These are phyloP conservation scores for Plasmodium sp. DNA, from an alignment of 169 alveolate genomes.

Conservation along the genomic window DNA sequence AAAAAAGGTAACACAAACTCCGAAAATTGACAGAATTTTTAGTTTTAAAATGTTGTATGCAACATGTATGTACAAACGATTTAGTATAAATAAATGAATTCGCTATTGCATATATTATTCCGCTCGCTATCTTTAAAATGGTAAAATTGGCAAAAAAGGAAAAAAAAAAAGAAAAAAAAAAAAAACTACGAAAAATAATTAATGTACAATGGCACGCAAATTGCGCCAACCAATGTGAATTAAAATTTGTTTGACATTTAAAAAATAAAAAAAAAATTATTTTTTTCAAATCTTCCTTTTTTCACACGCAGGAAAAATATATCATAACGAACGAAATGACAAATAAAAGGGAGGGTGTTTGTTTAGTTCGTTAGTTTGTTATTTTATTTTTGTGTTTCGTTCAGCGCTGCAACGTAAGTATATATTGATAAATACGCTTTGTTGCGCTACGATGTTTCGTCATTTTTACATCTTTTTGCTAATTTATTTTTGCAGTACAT, in stretches of 20 bases:
- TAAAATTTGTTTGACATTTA: background rate
- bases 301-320: background rate
- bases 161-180: background rate
- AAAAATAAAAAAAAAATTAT: background rate
- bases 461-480: background rate
- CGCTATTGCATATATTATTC: background rate
- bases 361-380: background rate
- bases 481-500: background rate
- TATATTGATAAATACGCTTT: background rate
- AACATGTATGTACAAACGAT: background rate
- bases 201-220: background rate
- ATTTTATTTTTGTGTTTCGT: background rate
- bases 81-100: background rate
- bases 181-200: background rate
- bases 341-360: background rate
- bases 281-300: background rate
- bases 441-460: background rate
- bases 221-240: background rate
- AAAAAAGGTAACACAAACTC: background rate
- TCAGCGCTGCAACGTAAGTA: background rate
- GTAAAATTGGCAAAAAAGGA: background rate
- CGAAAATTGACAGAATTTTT: background rate
- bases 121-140: background rate
- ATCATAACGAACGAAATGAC: background rate
- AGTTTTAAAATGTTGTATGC: background rate